Conservation (phyloP, 2,329 filamentous ascomycete genomes). For the Aspergillus fructus region DNA sequence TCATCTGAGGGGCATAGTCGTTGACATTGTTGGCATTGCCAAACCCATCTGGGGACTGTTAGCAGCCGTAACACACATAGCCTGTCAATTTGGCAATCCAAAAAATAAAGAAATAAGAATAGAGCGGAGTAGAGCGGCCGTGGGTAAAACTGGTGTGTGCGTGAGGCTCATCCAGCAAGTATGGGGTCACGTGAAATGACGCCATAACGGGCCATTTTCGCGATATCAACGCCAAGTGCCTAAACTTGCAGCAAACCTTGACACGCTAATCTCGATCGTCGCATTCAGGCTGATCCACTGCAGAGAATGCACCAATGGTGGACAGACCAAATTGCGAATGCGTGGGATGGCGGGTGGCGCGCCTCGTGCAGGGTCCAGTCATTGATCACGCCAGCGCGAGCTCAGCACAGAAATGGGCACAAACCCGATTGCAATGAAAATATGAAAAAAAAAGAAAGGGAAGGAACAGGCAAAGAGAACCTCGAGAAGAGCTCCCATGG, state of each 20-base stretch:
- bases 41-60: constrained; percentile 29
- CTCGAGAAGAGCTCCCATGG: neutral
- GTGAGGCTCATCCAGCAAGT: neutral
- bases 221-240: constrained; percentile 19
- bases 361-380: constrained; percentile 15
- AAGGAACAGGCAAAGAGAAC: neutral
- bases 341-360: constrained; percentile 11
- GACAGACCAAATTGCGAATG: constrained; percentile 15
- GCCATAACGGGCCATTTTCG: constrained; percentile 28
- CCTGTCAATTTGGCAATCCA: neutral
- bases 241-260: constrained; percentile 18
- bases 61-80: neutral
- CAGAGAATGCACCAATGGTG: constrained; percentile 16
- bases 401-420: constrained; percentile 13
- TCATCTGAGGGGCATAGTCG: constrained; percentile 32
- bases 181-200: constrained; percentile 38
- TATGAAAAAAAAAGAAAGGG: neutral
- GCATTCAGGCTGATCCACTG: constrained; percentile 13
- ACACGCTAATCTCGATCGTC: constrained; percentile 14
- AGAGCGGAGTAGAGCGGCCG: neutral
- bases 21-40: constrained; percentile 32
- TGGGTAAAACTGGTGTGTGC: neutral
- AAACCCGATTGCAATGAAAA: constrained; percentile 5
- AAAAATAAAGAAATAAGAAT: neutral
- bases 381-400: constrained; percentile 8